phyloP scores from a whole-genome alignment of 352 stramenopile genomes.

The Globisporangium echinulatum region DNA sequence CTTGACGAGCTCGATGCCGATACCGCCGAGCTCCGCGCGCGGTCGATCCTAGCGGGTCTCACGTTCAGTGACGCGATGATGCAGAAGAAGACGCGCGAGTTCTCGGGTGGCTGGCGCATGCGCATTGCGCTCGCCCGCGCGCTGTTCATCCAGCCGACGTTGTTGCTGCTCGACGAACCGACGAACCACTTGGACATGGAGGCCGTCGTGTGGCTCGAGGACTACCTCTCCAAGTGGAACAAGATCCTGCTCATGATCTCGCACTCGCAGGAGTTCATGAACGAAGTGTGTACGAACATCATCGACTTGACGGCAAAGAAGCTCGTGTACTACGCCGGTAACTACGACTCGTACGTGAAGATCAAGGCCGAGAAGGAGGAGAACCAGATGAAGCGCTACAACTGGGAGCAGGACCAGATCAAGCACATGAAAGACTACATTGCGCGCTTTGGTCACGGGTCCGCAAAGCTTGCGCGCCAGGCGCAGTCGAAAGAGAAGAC shows the following conservation, averaged over 20 bases:
- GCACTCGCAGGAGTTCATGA: slow-evolving; percentile 98
- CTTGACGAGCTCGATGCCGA: slow-evolving; percentile 94
- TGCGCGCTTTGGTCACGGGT: slow-evolving; percentile 97
- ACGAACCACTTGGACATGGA: slow-evolving; percentile 97
- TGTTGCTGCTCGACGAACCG: slow-evolving; percentile 93
- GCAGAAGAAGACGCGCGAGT: slow-evolving; percentile 91
- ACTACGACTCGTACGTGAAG: slow-evolving; percentile 98
- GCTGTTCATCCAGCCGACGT: slow-evolving; percentile 95
- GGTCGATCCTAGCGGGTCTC: slow-evolving; percentile 92
- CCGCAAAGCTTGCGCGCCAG: slow-evolving; percentile 95
- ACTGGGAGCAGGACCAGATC: slow-evolving; percentile 97
- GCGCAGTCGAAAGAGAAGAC: slow-evolving; percentile 98
- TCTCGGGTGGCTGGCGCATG: slow-evolving; percentile 95
- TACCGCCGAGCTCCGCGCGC: slow-evolving; percentile 90
- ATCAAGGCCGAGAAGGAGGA: slow-evolving; percentile 95
- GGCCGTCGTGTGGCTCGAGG: slow-evolving; percentile 97
- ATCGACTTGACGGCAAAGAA: slow-evolving; percentile 94
- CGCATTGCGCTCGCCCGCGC: slow-evolving; percentile 94
- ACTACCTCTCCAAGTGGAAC: slow-evolving; percentile 96
- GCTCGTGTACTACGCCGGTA: slow-evolving; percentile 97
- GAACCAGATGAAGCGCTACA: slow-evolving; percentile 98
- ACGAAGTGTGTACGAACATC: slow-evolving; percentile 98
- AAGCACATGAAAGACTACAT: slow-evolving; percentile 99
- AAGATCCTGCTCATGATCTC: slow-evolving; percentile 97
- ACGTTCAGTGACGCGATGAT: slow-evolving; percentile 96